Evolutionary conservation across 2,329 filamentous ascomycete genomes (phyloP).

Genomic region (Cladosporium sp.): DNA sequence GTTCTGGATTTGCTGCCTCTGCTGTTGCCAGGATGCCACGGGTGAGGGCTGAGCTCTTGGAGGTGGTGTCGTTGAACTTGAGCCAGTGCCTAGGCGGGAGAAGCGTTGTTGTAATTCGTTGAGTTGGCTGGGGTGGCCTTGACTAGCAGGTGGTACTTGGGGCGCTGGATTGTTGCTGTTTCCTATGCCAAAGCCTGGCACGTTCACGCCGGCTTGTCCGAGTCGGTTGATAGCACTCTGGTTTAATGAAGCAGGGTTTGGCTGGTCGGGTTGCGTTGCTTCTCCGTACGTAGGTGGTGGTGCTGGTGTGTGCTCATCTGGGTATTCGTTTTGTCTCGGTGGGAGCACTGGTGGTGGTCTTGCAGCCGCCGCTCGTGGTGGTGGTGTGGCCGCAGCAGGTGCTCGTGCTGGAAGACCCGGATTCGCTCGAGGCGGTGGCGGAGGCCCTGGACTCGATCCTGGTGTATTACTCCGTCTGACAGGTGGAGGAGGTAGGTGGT

Average conservation of each 20-base stretch:
- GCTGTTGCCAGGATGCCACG: slow-evolving; percentile 61
- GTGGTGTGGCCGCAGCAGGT: neutral
- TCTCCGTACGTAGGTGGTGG: slow-evolving; percentile 49
- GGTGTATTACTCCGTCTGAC: slow-evolving; percentile 42
- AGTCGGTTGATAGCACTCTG: slow-evolving; percentile 62
- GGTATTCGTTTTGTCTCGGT: slow-evolving; percentile 58
- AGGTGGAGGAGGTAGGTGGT: slow-evolving; percentile 68
- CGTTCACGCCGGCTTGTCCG: slow-evolving; percentile 69
- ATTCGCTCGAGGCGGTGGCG: slow-evolving; percentile 35
- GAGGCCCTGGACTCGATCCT: slow-evolving; percentile 33
- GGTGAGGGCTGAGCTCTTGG: slow-evolving; percentile 24
- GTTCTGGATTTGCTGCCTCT: slow-evolving; percentile 33
- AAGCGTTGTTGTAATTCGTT: slow-evolving; percentile 68
- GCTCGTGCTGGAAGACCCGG: slow-evolving; percentile 16
- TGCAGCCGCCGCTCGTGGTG: slow-evolving; percentile 5
- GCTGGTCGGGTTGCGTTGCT: slow-evolving; percentile 26
- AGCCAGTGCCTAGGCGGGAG: slow-evolving; percentile 35
- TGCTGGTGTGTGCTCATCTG: slow-evolving; percentile 40
- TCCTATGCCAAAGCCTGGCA: slow-evolving; percentile 73
- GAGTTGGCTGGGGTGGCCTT: slow-evolving; percentile 44
- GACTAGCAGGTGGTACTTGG: slow-evolving; percentile 19
- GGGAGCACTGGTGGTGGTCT: slow-evolving; percentile 63
- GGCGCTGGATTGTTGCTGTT: slow-evolving; percentile 27
- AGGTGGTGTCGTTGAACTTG: slow-evolving; percentile 18
- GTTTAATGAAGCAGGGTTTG: slow-evolving; percentile 41